A percentile compares a stretch with the other conserved stretches of the same genome.
phyloP scores from a whole-genome alignment of 106 monocot species.

The Phalaenopsis aphrodite region DNA sequence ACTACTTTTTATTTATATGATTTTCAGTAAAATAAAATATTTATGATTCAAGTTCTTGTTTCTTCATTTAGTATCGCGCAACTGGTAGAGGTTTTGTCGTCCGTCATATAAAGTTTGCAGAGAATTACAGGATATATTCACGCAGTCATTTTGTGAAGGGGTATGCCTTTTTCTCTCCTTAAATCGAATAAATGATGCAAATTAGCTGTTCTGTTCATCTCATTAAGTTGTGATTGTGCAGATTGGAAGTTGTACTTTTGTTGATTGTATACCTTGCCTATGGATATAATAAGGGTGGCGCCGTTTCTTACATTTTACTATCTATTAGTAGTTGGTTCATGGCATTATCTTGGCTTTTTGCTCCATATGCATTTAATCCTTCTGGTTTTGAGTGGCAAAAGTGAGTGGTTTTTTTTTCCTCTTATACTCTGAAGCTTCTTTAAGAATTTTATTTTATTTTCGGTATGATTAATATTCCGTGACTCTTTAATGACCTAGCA shows the following conservation, averaged over 20 bases:
- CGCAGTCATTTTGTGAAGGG: constrained; percentile 91
- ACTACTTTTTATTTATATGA: constrained; percentile 3
- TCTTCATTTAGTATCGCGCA: constrained; percentile 47
- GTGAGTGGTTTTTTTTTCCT: constrained; percentile 25
- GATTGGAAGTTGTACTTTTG: constrained; percentile 69
- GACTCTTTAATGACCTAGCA: background rate
- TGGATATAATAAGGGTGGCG: constrained; percentile 55
- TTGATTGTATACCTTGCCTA: constrained; percentile 65
- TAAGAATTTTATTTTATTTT: background rate
- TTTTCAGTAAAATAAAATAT: constrained; percentile 3
- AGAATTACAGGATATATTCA: constrained; percentile 84
- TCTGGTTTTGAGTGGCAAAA: constrained; percentile 93
- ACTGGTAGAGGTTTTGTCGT: constrained; percentile 87
- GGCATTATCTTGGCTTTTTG: constrained; percentile 87
- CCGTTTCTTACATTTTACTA: constrained; percentile 59
- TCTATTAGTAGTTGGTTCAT: constrained; percentile 80
- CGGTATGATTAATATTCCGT: background rate
- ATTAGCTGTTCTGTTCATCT: background rate
- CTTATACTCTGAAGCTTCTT: background rate
- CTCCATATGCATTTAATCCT: constrained; percentile 76
- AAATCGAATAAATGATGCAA: background rate
- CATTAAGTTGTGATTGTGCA: constrained; percentile 17
- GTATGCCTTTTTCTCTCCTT: constrained; percentile 21
- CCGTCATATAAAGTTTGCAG: constrained; percentile 74
- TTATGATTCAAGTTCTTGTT: background rate